A percentile compares a stretch with the other conserved stretches of the same genome.
Conservation (phyloP, 768 basidiomycete species). For the Suillus luteus region DNA sequence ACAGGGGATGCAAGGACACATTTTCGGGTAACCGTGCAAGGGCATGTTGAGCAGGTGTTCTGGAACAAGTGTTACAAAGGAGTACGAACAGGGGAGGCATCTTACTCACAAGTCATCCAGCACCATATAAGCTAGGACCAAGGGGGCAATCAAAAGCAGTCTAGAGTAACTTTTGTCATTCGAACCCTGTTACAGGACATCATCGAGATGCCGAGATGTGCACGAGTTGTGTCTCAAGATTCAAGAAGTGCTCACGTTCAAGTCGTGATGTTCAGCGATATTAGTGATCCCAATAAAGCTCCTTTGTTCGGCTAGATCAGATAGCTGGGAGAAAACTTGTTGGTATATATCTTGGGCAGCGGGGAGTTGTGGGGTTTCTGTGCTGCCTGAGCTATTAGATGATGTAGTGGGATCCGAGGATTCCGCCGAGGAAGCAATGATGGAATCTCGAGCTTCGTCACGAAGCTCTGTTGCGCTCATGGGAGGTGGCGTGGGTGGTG, state of each 20-base stretch:
- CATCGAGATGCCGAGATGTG: constrained; percentile 8
- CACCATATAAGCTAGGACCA: constrained; percentile 68
- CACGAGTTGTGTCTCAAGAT: neutral
- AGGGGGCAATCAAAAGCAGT: constrained; percentile 55
- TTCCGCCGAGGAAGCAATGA: neutral
- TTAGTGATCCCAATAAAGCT: constrained; percentile 46
- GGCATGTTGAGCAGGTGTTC: constrained; percentile 61
- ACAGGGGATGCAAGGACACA: constrained; percentile 45
- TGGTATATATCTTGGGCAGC: constrained; percentile 42
- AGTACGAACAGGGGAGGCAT: neutral
- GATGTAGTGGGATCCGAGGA: constrained; percentile 2
- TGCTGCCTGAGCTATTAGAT: constrained; percentile 11
- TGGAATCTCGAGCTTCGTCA: constrained; percentile 45
- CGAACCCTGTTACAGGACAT: constrained; percentile 30
- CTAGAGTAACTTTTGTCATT: constrained; percentile 45
- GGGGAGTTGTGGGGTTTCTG: constrained; percentile 20
- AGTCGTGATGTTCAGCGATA: constrained; percentile 53
- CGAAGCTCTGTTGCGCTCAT: constrained; percentile 56
- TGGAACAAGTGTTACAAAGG: constrained; percentile 27
- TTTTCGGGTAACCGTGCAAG: constrained; percentile 55
- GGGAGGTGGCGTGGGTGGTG: constrained; percentile 65
- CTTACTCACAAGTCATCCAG: constrained; percentile 58
- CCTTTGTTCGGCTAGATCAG: constrained; percentile 45
- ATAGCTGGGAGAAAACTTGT: constrained; percentile 44
- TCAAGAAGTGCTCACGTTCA: constrained; percentile 44